Base-by-base conservation (phyloP, 306 rosid species). In the Canavalia ensiformis region DNA sequence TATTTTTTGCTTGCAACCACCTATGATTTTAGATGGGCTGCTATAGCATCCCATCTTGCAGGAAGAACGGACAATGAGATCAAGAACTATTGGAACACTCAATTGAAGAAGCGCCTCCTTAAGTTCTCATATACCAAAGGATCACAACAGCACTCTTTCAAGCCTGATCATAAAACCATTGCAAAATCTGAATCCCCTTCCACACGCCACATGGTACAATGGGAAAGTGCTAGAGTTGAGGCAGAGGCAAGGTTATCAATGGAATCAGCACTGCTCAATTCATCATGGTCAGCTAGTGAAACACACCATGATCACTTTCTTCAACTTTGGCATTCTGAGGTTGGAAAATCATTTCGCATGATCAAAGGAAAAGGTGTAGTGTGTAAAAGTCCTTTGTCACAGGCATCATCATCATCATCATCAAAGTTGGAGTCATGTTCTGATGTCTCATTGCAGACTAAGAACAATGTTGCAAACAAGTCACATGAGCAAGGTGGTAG, bases 211-310 rank as follows among this genome's bases (percentile, higher is more conserved):
- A 86, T 84, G 86, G 87, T 77, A 37, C 90, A 89, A 50, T 85
- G 90, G 92, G 92, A 89, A 64, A 87, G 88, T 68, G 90, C 90
- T 2, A 84, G 90, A 50, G 86, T 89, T 50, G 90, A 87, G 86
- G 92, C 92, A 3, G 92, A 89, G 85, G 79, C 88, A 60, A 85
- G 92, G 68, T 37, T 89, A 83, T 87, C 90, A 29, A 77, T 69
- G 84, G 92, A 86, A 30, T 82, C 88, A 60, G 80, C 84, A 8
- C 49, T 83, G 56, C 65, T 68, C 18, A 82, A 65, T 50, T 59
- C 88, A 55, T 59, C 88, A 55, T 85, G 11, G 25, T 65, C 87
- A 13, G 35, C 72, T 0, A 54, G 12, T 7, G 41, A 63, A 59
- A 76, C 89, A 30, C 64, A 49, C 69, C 51, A 81, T 7, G 92